Evolutionary conservation across 805 yeast genomes (phyloP), one percentile per base, ranked within the genome.

Genomic region (Candida tibetensis): DNA sequence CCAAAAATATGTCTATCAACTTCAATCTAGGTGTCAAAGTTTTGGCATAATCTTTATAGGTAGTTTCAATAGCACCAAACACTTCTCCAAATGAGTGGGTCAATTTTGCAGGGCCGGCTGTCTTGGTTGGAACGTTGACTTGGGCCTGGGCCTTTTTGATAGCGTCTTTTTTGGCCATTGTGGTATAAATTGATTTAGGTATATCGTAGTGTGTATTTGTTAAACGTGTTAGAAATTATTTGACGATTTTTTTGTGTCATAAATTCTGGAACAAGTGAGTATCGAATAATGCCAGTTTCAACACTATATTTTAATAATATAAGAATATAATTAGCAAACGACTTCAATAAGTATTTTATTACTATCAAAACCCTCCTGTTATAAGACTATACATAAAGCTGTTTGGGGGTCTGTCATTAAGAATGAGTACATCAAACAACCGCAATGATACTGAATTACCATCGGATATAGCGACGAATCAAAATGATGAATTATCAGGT

Each of bases 1-100:
- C 76, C 54, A 91, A 72, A 55, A 90, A 93, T 10, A 73, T 49
- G 59, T 93, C 98, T 48, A 91, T 83, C 36, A 88, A 69, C 59
- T 78, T 74, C 40, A 82, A 60, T 41, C 79, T 60, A 10, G 74
- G 72, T 15, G 72, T 69, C 47, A 68, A 58, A 22, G 59, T 51
- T 18, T 54, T 44, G 26, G 46, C 13, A 49, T 69, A 68, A 42
- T 63, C 66, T 16, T 48, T 35, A 47, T 60, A 61, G 9, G 74
- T 68, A 37, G 64, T 51, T 21, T 44, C 36, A 14, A 69, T 48
- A 12, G 72, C 66, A 4, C 51, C 43, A 4, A 30, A 32, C 32
- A 65, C 57, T 26, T 63, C 68, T 30, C 43, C 34, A 17, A 58
- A 38, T 37, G 46, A 48, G 28, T 46, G 44, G 29, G 36, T 9